Evolutionary conservation across 2,329 filamentous ascomycete species (phyloP).

Genomic region (Penicillium sp.): DNA sequence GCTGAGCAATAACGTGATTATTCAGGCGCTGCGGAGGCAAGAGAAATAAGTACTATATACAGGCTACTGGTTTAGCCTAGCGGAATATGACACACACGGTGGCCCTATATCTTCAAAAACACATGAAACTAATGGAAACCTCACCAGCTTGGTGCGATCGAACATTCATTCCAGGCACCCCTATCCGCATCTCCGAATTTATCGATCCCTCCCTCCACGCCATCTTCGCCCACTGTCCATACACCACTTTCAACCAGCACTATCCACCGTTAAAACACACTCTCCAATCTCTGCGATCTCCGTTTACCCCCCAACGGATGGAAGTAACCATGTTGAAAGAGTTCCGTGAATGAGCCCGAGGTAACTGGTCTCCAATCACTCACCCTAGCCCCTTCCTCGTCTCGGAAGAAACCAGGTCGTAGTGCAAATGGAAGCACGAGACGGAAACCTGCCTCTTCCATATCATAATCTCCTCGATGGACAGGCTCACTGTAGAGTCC

Average conservation of each 20-base stretch:
- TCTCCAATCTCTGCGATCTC: conserved; percentile 14
- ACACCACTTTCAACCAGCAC: conserved; percentile 13
- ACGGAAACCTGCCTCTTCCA: neutral
- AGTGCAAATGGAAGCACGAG: conserved; percentile 1
- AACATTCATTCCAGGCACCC: conserved; percentile 12
- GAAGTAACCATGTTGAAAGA: neutral
- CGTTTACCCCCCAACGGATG: conserved; percentile 8
- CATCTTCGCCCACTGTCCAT: conserved; percentile 16
- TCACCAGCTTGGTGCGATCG: conserved; percentile 9
- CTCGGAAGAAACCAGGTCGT: neutral
- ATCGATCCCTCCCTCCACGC: conserved; percentile 15
- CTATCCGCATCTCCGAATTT: conserved; percentile 13
- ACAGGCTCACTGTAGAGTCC: conserved; percentile 1
- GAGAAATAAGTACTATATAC: no score
- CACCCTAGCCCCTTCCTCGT: neutral
- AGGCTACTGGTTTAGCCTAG: no score
- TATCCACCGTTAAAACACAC: conserved; percentile 12
- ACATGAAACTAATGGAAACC: no score
- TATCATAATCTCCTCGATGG: neutral
- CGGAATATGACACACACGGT: no score
- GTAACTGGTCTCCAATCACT: no score
- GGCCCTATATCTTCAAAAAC: no score
- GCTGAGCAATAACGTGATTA: no score
- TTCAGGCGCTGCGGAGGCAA: no score
- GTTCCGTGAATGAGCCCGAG: neutral